Evolutionary conservation across 1,284 basidiomycete species (phyloP), one percentile per base, ranked within the genome.

Genomic region (Moesziomyces antarcticus): DNA sequence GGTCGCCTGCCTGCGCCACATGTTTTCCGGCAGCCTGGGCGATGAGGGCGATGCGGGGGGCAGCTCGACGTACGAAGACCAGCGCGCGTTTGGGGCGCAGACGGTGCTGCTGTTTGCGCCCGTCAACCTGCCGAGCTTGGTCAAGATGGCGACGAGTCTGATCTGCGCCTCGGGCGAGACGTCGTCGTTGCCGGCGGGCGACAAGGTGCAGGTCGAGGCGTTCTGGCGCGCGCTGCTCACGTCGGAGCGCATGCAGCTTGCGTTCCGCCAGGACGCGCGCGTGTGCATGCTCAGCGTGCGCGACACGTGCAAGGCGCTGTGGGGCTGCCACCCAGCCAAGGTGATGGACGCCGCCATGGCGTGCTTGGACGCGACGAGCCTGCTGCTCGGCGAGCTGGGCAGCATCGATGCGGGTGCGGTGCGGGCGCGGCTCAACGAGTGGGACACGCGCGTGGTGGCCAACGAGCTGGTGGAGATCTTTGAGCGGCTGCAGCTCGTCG

Each of bases 391-490:
- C 24, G 71, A 69, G 3, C 46, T 60, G 30, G 40, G 42, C 2
- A 43, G 40, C 6, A 56, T 73, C 43, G 65, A 65, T 27, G 65
- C 62, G 5, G 43, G 52, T 2, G 52, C 61, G 1, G 52, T 73
- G 27, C 53, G 56, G 45, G 55, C 50, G 11, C 49, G 72, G 25
- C 56, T 74, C 7, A 57, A 74, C 35, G 67, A 53, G 6, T 74
- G 72, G 72, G 50, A 74, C 25, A 58, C 72, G 0, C 58, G 53
- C 16, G 55, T 66, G 40, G 56, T 67, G n/a, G 63, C 67, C 33
- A 66, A 43, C 40, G 72, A 74, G 46, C 63, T 74, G 0, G 67
- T 70, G 41, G 67, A 70, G 46, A 70, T 71, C 52, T 67, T 74
- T 44, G 72, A 71, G 30, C 57, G 67, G 3, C 56, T 74, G 35